phyloP scores from a whole-genome alignment of 176 grass and related monocot species.

The Oryza meyeriana region DNA sequence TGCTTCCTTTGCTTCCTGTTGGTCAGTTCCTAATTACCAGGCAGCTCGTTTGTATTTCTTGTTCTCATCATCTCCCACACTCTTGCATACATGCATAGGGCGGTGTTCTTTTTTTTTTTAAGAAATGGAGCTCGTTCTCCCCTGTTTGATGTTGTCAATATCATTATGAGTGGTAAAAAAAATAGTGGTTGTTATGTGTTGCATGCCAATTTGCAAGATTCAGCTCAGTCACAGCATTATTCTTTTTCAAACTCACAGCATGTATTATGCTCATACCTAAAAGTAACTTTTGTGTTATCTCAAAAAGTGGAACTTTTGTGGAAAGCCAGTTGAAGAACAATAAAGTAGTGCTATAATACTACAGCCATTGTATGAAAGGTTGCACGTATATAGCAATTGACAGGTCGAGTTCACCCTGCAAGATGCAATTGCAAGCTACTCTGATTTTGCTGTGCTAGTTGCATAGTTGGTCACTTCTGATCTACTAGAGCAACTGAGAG shows the following conservation, averaged over 20 bases:
- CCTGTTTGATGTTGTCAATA: neutral
- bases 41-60: neutral
- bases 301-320: neutral
- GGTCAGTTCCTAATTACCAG: slow-evolving; percentile 42
- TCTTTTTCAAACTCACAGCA: neutral
- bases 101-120: neutral
- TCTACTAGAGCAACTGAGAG: neutral
- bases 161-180: neutral
- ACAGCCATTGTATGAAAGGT: neutral
- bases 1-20: slow-evolving; percentile 40
- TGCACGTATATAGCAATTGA: neutral
- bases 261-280: neutral
- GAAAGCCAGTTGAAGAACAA: neutral
- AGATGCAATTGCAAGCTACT: neutral
- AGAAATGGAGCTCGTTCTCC: neutral
- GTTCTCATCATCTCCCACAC: neutral
- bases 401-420: neutral
- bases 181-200: neutral
- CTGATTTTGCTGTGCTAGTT: neutral
- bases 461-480: neutral
- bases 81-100: neutral
- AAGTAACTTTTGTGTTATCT: neutral
- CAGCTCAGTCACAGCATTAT: neutral
- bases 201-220: neutral
- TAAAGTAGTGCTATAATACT: neutral